Evolutionary conservation across 2,329 filamentous ascomycete genomes (phyloP), one percentile per base, ranked within the genome.

Genomic region (Bipolaris victoriae): DNA sequence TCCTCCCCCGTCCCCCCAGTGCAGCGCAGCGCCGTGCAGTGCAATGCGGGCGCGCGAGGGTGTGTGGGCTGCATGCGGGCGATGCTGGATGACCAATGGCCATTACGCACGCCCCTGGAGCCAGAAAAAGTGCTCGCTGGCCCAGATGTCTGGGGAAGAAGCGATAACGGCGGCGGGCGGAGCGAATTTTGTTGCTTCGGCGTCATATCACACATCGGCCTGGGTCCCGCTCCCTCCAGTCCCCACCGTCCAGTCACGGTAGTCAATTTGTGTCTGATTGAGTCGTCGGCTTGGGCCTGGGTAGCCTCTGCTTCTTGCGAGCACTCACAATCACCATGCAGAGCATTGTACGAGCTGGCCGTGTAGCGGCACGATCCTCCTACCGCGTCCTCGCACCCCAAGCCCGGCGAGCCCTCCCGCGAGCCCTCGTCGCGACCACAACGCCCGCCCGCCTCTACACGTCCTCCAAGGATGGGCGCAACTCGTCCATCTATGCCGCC

Each of bases 401-500:
- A 62, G 62, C 65, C 59, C 60, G 63, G 36, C 68, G 66, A 56
- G 55, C 63, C 53, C 65, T 75, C 45, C 68, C 71, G 13, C 72
- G 71, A 58, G 69, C 70, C 64, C 73, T 74, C 56, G 68, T 70
- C 44, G 64, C 70, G 47, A 66, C 52, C 58, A 62, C 62, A 46
- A 62, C 70, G 33, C 64, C 70, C 46, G 64, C 58, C 58, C 71
- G 73, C 48, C 63, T 68, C 49, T 76, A 76, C 52, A 69, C 73
- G 1, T 69, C 71, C 15, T 67, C 69, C 29, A 67, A 65, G 58
- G 72, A 76, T 62, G 67, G 67, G 51, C 59, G 65, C 48, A 68
- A 75, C 65, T 65, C 70, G 60, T 76, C 74, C 53, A 74, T 75
- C 60, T 76, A 76, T 50, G 89, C 89, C 45, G 93, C 92, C 53